Evolutionary conservation across 306 rosid genomes (phyloP), one percentile per base, ranked within the genome.

Genomic region (Gastrolobium bilobum): DNA sequence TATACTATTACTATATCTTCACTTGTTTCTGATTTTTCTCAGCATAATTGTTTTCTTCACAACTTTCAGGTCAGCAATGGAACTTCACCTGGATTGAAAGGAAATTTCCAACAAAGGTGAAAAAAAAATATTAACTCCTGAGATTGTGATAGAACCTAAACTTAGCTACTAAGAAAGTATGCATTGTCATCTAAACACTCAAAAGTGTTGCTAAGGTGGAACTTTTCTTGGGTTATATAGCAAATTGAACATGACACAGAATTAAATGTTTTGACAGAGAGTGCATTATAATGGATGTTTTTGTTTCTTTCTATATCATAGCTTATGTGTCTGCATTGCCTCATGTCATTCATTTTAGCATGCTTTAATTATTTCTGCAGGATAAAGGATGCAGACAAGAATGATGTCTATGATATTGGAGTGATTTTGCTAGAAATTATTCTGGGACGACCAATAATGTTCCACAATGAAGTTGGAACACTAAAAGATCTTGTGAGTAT

Each of bases 401-500:
- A 83, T 82, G 97, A 95, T 78, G 91, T 95, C 66, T 90, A 90
- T 65, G 97, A 91, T 85, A 90, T 93, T 75, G 99, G 99, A 47
- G 96, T 89, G 60, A 84, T 95, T 82, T 79, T 93, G 83, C 88
- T 91, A 35, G 99, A 95, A 85, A 82, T 92, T 84, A 91, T 93
- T 83, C 60, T 93, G 47, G 99, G 99, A 73, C 84, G 99, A 74
- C 90, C 97, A 33, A 79, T 95, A 75, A 86, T 88, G 89, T 93
- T 91, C 86, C 89, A 84, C 76, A 85, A 91, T 75, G 99, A 95
- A 95, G 98, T 89, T 37, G 91, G 90, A 13, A 80, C 83, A 59
- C 72, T 91, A 71, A 91, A 90, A 83, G 99, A 95, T 80, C 98
- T 95, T 7, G 99, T 95, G 81, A 91, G 99, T 85, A 66, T 69